A percentile compares a stretch with the other conserved stretches of the same genome.
phyloP scores from a whole-genome alignment of 805 yeast genomes.

The Hanseniaspora mollemarum region DNA sequence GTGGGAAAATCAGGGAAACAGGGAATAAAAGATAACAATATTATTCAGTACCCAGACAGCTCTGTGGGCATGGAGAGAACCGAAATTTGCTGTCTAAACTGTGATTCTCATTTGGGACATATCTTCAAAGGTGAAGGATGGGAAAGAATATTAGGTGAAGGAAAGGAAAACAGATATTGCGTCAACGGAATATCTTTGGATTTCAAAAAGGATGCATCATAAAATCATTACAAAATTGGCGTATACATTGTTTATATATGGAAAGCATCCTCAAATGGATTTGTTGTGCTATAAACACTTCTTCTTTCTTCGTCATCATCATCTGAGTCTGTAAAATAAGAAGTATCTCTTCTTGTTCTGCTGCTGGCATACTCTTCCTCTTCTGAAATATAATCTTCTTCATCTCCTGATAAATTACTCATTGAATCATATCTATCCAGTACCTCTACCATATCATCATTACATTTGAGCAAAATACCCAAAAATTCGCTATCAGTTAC shows the following conservation, averaged over 20 bases:
- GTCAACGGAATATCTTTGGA: slow-evolving; percentile 77
- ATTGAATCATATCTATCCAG: slow-evolving; percentile 57
- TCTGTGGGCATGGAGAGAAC: slow-evolving; percentile 69
- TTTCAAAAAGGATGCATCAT: slow-evolving; percentile 33
- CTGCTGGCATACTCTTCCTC: slow-evolving; percentile 21
- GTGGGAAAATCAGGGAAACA: slow-evolving; percentile 7
- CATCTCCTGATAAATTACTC: slow-evolving; percentile 35
- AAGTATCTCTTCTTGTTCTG: slow-evolving; percentile 17
- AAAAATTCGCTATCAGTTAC: slow-evolving; percentile 76
- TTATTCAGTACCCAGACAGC: slow-evolving; percentile 48
- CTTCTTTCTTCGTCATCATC: slow-evolving; percentile 18
- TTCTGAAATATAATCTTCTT: slow-evolving; percentile 31
- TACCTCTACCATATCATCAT: slow-evolving; percentile 74
- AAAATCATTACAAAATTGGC: not conserved
- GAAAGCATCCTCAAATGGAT: slow-evolving; percentile 47
- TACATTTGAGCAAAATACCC: slow-evolving; percentile 80
- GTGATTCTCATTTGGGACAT: slow-evolving; percentile 95
- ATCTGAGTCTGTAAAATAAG: slow-evolving; percentile 19
- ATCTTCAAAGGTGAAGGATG: slow-evolving; percentile 90
- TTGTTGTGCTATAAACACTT: slow-evolving; percentile 19
- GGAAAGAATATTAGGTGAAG: slow-evolving; percentile 33
- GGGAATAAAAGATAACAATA: slow-evolving; percentile 38
- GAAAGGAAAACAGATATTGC: slow-evolving; percentile 88
- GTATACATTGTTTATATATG: slow-evolving; percentile 19
- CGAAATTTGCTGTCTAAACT: slow-evolving; percentile 77